phyloP scores from a whole-genome alignment of 129 eudicot species.

The Flaveria brownii region DNA sequence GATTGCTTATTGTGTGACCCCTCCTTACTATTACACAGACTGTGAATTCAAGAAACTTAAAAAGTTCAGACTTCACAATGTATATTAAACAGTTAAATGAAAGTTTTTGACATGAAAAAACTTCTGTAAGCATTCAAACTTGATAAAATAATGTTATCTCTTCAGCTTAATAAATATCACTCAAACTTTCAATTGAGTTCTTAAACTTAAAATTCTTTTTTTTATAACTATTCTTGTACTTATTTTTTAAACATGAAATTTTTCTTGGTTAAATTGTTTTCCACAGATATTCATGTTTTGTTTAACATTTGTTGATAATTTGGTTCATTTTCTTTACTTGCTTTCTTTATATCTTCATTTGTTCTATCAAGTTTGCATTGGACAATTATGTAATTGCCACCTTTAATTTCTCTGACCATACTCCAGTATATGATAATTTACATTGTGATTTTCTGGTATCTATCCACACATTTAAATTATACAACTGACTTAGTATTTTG shows the following conservation, averaged over 20 bases:
- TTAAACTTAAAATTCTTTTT: neutral
- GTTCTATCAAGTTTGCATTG: neutral
- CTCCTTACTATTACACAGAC: too few relatives aligned
- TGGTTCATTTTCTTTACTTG: neutral
- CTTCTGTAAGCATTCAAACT: too few relatives aligned
- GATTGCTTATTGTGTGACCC: too few relatives aligned
- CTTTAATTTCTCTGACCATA: too few relatives aligned
- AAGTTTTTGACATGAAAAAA: too few relatives aligned
- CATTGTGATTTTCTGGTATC: neutral
- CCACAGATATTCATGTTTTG: neutral
- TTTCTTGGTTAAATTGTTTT: neutral
- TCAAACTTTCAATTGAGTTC: neutral
- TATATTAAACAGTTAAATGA: neutral
- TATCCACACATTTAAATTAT: neutral
- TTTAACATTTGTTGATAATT: neutral
- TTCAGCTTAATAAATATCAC: neutral
- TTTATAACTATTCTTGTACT: neutral
- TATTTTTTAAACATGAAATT: neutral
- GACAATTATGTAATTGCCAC: too few relatives aligned
- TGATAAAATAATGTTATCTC: too few relatives aligned
- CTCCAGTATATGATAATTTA: neutral
- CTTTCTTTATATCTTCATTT: neutral
- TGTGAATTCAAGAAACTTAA: neutral
- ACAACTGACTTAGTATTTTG: conserved; percentile 23
- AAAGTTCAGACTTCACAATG: neutral